These are phyloP conservation scores for Naganishia vaughanmartiniae DNA, from an alignment of 768 basidiomycete species.

Conservation along the genomic window DNA sequence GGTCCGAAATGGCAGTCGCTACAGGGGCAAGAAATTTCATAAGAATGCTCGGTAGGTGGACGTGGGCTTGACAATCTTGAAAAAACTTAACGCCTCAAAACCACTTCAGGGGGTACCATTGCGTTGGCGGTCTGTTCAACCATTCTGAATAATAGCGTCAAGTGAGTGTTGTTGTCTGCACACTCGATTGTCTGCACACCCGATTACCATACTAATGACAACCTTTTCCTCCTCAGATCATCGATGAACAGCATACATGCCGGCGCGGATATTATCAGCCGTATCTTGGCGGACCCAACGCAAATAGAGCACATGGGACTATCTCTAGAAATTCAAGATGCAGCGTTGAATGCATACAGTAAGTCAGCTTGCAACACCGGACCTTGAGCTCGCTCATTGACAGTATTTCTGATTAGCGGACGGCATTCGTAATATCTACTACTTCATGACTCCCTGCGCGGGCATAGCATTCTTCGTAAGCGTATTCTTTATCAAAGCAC, in stretches of 20 bases:
- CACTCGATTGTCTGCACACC: too few species aligned
- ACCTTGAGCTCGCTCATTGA: not conserved
- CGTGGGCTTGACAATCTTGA: not conserved
- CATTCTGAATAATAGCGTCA: slow-evolving; percentile 56
- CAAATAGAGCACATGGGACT: slow-evolving; percentile 32
- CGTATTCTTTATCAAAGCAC: slow-evolving; percentile 61
- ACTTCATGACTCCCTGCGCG: slow-evolving; percentile 62
- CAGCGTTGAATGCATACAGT: slow-evolving; percentile 43
- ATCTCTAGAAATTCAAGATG: slow-evolving; percentile 23
- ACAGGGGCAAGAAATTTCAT: slow-evolving; percentile 61
- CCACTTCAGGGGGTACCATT: slow-evolving; percentile 57
- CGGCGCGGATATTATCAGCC: slow-evolving; percentile 21
- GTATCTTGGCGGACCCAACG: slow-evolving; percentile 45
- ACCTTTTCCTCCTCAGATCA: not conserved
- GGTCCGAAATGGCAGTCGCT: slow-evolving; percentile 73
- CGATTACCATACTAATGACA: not conserved
- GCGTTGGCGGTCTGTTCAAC: slow-evolving; percentile 64
- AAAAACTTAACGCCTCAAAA: not conserved
- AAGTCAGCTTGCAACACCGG: slow-evolving; percentile 19
- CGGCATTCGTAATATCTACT: slow-evolving; percentile 64
- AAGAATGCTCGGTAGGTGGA: slow-evolving; percentile 59
- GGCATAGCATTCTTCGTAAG: slow-evolving; percentile 61
- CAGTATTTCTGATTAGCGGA: slow-evolving; percentile 57
- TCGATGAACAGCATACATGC: slow-evolving; percentile 10
- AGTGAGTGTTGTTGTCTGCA: slow-evolving; percentile 3